Percentiles rank a stretch among this genome's conserved stretches.
phyloP scores from a whole-genome alignment of 2,329 filamentous ascomycete species.

The Trichoderma cornu-damae region DNA sequence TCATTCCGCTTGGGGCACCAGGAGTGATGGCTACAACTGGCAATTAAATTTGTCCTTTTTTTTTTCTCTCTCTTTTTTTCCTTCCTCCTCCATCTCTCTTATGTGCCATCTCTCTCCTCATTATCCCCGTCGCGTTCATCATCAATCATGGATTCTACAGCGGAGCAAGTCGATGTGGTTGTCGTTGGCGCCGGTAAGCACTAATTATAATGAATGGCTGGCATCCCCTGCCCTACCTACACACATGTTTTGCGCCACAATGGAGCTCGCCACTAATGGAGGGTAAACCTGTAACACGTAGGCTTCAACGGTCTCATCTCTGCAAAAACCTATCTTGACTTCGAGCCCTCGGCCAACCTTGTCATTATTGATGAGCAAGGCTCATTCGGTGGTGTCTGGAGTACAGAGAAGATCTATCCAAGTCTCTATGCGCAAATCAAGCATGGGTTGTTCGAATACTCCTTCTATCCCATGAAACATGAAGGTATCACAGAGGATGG shows the following conservation, averaged over 20 bases:
- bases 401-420: constrained; percentile 27
- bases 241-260: background rate
- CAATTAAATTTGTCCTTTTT: background rate
- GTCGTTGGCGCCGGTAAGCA: constrained; percentile 20
- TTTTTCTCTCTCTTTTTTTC: background rate
- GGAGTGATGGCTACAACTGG: background rate
- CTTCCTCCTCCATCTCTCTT: background rate
- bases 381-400: constrained; percentile 28
- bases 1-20: background rate
- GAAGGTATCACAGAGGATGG: constrained; percentile 28
- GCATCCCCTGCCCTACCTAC: background rate
- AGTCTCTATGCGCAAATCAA: constrained; percentile 32
- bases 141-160: background rate
- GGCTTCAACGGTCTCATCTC: constrained; percentile 29
- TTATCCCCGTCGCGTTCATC: background rate
- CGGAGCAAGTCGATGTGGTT: constrained; percentile 17
- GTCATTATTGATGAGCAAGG: constrained; percentile 26
- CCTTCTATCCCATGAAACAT: constrained; percentile 29
- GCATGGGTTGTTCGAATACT: constrained; percentile 33
- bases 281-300: background rate
- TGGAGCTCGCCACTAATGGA: background rate
- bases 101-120: background rate
- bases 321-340: constrained; percentile 28
- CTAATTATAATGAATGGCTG: no score
- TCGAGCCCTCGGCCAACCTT: constrained; percentile 24